Conservation (phyloP, 2,329 filamentous ascomycete genomes). For the Madurella mycetomatis region DNA sequence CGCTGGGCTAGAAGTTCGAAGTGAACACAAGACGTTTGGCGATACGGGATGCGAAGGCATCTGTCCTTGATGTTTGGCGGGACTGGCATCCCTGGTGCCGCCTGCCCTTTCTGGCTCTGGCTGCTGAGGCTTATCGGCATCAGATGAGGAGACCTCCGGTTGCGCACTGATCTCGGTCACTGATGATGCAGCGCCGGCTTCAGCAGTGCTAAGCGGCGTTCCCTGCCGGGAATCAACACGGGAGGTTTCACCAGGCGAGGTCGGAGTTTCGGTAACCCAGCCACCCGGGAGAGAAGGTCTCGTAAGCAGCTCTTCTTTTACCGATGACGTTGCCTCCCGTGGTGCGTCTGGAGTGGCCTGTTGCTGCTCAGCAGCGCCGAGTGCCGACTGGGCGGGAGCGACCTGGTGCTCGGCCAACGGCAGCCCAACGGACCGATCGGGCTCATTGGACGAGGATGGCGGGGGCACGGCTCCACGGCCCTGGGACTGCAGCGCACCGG, state of each 20-base stretch:
- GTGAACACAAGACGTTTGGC: neutral
- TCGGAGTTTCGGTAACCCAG: conserved; percentile 31
- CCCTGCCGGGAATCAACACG: neutral
- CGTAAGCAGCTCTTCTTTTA: neutral
- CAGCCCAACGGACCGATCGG: conserved; percentile 9
- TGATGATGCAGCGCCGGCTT: conserved; percentile 5
- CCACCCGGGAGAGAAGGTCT: conserved; percentile 30
- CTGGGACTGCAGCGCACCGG: conserved; percentile 4
- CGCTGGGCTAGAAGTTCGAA: conserved; percentile 14
- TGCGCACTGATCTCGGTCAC: conserved; percentile 11
- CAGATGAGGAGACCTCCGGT: neutral
- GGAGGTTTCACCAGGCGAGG: conserved; percentile 20
- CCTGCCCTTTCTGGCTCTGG: neutral
- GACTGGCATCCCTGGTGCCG: neutral
- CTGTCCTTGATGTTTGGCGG: neutral
- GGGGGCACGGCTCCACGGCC: neutral
- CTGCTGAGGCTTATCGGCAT: neutral
- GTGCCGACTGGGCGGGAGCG: conserved; percentile 2
- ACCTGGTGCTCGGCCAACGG: conserved; percentile 2
- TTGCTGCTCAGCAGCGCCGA: conserved; percentile 7
- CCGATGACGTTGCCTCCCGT: conserved; percentile 11
- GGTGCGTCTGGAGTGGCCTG: conserved; percentile 8
- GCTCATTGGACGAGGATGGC: conserved; percentile 4
- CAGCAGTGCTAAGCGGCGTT: neutral
- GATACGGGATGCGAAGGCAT: conserved; percentile 1